Evolutionary conservation across 2,329 filamentous ascomycete genomes (phyloP).

Genomic region (Rasamsonia emersonii): DNA sequence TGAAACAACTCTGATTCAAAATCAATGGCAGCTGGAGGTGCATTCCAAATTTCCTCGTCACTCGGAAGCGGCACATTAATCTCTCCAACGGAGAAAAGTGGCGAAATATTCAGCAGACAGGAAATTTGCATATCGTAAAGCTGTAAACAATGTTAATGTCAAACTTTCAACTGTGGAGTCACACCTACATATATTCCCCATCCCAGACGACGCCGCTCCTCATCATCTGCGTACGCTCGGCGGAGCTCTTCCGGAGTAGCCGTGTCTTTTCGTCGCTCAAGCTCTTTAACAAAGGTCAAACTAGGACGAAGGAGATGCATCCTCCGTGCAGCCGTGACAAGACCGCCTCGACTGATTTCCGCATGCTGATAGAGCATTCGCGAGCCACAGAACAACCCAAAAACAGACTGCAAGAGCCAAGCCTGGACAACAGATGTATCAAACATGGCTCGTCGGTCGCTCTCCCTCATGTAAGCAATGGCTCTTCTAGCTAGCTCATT

Average conservation of each 20-base stretch:
- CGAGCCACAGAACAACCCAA: constrained; percentile 10
- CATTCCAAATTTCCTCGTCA: constrained; percentile 10
- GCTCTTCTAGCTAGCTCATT: constrained; percentile 10
- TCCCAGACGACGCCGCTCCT: constrained; percentile 8
- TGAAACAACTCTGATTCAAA: constrained; percentile 6
- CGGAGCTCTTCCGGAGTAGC: constrained; percentile 7
- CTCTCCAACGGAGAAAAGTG: constrained; percentile 8
- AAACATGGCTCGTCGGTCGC: constrained; percentile 11
- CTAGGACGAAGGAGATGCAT: constrained; percentile 12
- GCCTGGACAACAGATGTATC: constrained; percentile 9
- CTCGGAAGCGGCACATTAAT: constrained; percentile 9
- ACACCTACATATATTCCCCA: constrained; percentile 10
- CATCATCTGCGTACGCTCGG: constrained; percentile 9
- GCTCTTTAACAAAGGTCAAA: constrained; percentile 10
- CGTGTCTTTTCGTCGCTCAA: constrained; percentile 8
- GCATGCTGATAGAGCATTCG: constrained; percentile 12
- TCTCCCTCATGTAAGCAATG: constrained; percentile 10
- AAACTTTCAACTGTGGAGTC: neutral
- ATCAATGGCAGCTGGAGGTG: constrained; percentile 2
- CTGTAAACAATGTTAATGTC: constrained; percentile 2
- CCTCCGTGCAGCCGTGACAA: constrained; percentile 11
- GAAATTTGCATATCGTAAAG: constrained; percentile 12
- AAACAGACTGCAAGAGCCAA: constrained; percentile 10
- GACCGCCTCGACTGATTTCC: constrained; percentile 10
- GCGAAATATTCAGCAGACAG: constrained; percentile 9